Percentiles rank a stretch among this genome's conserved stretches.
phyloP scores from a whole-genome alignment of 2,329 filamentous ascomycete genomes.

The Aspergillus intermedius region DNA sequence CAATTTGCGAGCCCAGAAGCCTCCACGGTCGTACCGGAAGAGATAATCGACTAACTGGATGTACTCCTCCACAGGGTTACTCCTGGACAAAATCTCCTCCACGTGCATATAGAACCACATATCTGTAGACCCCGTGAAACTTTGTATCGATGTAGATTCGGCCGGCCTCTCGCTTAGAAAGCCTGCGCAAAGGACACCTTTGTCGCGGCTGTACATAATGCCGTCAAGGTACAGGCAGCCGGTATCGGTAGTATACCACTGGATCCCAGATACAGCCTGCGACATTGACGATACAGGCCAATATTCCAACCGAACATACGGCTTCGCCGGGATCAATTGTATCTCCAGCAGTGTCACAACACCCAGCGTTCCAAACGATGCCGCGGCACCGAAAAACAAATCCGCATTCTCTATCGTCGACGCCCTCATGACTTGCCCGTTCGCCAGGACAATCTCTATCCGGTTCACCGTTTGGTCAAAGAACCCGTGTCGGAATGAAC shows the following conservation, averaged over 20 bases:
- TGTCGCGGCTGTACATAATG: slow-evolving; percentile 52
- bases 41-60: slow-evolving; percentile 27
- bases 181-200: slow-evolving; percentile 56
- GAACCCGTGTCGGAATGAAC: slow-evolving; percentile 57
- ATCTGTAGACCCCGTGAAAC: slow-evolving; percentile 52
- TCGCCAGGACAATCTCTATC: slow-evolving; percentile 56
- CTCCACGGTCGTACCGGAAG: slow-evolving; percentile 53
- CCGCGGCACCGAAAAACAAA: slow-evolving; percentile 52
- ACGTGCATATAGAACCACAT: slow-evolving; percentile 67
- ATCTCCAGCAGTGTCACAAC: slow-evolving; percentile 55
- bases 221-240: slow-evolving; percentile 59
- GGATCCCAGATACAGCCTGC: slow-evolving; percentile 42
- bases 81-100: slow-evolving; percentile 2
- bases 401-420: slow-evolving; percentile 43
- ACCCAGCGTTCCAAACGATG: slow-evolving; percentile 53
- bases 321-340: slow-evolving; percentile 47
- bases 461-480: slow-evolving; percentile 57
- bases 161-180: slow-evolving; percentile 41
- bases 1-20: slow-evolving; percentile 57
- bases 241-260: slow-evolving; percentile 34
- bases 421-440: slow-evolving; percentile 48
- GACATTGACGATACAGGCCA: slow-evolving; percentile 46
- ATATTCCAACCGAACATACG: slow-evolving; percentile 57
- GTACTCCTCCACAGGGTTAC: not conserved
- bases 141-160: slow-evolving; percentile 32